Conservation (phyloP, 2,329 filamentous ascomycete species). For the Colletotrichum melonis region DNA sequence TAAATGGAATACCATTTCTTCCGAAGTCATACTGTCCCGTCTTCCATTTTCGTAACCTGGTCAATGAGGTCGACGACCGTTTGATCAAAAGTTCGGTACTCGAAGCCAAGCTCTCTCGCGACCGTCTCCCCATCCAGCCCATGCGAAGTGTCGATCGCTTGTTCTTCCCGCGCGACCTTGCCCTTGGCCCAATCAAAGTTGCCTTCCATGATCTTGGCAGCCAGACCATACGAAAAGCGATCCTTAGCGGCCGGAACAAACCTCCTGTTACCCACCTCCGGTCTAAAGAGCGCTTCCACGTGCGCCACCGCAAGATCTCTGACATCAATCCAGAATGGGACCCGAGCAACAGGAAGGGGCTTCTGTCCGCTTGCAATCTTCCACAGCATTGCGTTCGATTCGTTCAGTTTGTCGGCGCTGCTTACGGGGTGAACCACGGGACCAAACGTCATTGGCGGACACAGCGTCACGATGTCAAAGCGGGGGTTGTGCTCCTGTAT, state of each 20-base stretch:
- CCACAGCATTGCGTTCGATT: conserved; percentile 56
- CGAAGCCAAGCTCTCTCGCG: conserved; percentile 51
- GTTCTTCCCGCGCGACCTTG: conserved; percentile 46
- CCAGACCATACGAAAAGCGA: conserved; percentile 57
- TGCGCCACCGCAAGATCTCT: conserved; percentile 58
- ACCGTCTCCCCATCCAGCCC: conserved; percentile 55
- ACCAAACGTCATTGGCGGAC: conserved; percentile 58
- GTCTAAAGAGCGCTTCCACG: conserved; percentile 52
- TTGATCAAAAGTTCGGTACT: conserved; percentile 48
- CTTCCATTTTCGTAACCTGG: conserved; percentile 41
- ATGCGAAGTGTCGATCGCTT: conserved; percentile 49
- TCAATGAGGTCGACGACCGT: conserved; percentile 50
- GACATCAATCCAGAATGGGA: conserved; percentile 59
- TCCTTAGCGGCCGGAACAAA: conserved; percentile 54
- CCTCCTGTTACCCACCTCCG: conserved; percentile 50
- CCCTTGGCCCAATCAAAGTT: conserved; percentile 51
- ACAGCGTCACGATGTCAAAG: conserved; percentile 58
- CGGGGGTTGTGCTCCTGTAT: conserved; percentile 46
- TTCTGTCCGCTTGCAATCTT: conserved; percentile 49
- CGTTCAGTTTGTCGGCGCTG: conserved; percentile 50
- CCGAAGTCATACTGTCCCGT: not conserved
- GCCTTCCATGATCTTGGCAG: conserved; percentile 53
- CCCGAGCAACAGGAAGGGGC: conserved; percentile 50
- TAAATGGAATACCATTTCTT: not conserved
- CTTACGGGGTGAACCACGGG: conserved; percentile 53